These are phyloP conservation scores for Aspergillus sp. DNA, from an alignment of 2,329 filamentous ascomycete species.

Conservation along the genomic window DNA sequence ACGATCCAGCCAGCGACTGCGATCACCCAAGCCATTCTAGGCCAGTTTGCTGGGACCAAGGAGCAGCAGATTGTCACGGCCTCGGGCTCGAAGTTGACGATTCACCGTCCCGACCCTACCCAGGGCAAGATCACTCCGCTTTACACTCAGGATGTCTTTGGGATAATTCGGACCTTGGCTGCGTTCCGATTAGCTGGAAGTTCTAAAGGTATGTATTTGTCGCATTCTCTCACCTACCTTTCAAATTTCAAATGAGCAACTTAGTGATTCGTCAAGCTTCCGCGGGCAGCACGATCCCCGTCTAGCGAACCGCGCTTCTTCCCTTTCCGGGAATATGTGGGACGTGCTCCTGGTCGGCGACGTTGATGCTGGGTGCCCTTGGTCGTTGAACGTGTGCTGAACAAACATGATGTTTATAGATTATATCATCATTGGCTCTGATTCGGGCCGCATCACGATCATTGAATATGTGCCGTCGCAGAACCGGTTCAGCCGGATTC, in stretches of 20 bases:
- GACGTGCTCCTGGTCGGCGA: slow-evolving; percentile 29
- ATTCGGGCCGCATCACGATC: slow-evolving; percentile 91
- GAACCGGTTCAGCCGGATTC: slow-evolving; percentile 81
- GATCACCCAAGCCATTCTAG: slow-evolving; percentile 82
- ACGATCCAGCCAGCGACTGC: slow-evolving; percentile 89
- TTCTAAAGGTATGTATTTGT: slow-evolving; percentile 71
- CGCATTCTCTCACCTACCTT: slow-evolving; percentile 4
- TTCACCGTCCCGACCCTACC: slow-evolving; percentile 77
- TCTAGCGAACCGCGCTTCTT: slow-evolving; percentile 22
- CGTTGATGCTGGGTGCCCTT: slow-evolving; percentile 22
- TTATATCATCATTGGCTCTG: slow-evolving; percentile 89
- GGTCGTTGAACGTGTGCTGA: slow-evolving; percentile 37
- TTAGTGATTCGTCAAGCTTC: slow-evolving; percentile 65
- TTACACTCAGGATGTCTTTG: slow-evolving; percentile 89
- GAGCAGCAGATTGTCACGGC: slow-evolving; percentile 96
- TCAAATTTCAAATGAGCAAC: slow-evolving; percentile 42
- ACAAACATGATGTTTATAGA: slow-evolving; percentile 51
- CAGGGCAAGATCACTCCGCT: slow-evolving; percentile 81
- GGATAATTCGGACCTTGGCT: slow-evolving; percentile 83
- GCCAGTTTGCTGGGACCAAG: slow-evolving; percentile 92
- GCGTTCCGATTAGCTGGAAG: slow-evolving; percentile 89
- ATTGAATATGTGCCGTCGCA: slow-evolving; percentile 82
- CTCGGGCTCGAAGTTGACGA: slow-evolving; percentile 79
- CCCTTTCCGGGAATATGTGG: slow-evolving; percentile 12
- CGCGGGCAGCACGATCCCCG: slow-evolving; percentile 46